A percentile compares a stretch with the other conserved stretches of the same genome.
These are phyloP conservation scores for Arachnomyces sp. DNA, from an alignment of 2,329 filamentous ascomycete species.

Conservation along the genomic window DNA sequence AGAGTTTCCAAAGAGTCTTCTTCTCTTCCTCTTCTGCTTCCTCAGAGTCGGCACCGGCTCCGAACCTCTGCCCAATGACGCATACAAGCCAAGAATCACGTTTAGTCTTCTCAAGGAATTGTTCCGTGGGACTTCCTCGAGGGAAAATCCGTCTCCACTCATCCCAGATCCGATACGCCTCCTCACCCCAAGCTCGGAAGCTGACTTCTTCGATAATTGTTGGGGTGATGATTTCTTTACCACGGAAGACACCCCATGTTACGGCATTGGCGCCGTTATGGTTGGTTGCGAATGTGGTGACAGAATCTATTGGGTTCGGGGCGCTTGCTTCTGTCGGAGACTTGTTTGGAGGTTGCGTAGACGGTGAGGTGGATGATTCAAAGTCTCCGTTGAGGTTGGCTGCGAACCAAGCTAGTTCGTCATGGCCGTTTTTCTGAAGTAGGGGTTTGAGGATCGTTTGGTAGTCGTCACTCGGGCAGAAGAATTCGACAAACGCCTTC, in stretches of 20 bases:
- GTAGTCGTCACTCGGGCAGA: slow-evolving; percentile 72
- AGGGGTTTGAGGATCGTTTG: slow-evolving; percentile 51
- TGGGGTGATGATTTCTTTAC: slow-evolving; percentile 91
- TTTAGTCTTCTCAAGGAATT: slow-evolving; percentile 60
- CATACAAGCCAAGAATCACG: slow-evolving; percentile 83
- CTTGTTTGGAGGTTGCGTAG: slow-evolving; percentile 11
- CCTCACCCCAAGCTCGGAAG: slow-evolving; percentile 89
- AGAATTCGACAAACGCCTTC: slow-evolving; percentile 97
- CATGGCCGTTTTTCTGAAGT: slow-evolving; percentile 53
- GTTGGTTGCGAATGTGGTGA: slow-evolving; percentile 23
- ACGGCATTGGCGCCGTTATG: slow-evolving; percentile 74
- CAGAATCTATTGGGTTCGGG: slow-evolving; percentile 6
- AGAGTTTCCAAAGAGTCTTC: slow-evolving; percentile 33
- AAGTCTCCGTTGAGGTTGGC: slow-evolving; percentile 73
- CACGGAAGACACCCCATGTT: slow-evolving; percentile 92
- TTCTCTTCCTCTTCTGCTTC: slow-evolving; percentile 33
- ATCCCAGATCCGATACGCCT: slow-evolving; percentile 90
- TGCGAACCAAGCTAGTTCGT: slow-evolving; percentile 79
- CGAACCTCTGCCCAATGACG: slow-evolving; percentile 41
- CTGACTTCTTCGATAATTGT: slow-evolving; percentile 95
- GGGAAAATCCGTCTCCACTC: slow-evolving; percentile 90
- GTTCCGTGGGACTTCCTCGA: slow-evolving; percentile 62
- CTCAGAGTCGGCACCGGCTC: slow-evolving; percentile 31
- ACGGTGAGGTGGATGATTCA: slow-evolving; percentile 47
- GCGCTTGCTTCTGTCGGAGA: slow-evolving; percentile 10